A percentile compares a stretch with the other conserved stretches of the same genome.
Evolutionary conservation across 2,329 filamentous ascomycete species (phyloP).

Genomic region (Acarospora socialis): DNA sequence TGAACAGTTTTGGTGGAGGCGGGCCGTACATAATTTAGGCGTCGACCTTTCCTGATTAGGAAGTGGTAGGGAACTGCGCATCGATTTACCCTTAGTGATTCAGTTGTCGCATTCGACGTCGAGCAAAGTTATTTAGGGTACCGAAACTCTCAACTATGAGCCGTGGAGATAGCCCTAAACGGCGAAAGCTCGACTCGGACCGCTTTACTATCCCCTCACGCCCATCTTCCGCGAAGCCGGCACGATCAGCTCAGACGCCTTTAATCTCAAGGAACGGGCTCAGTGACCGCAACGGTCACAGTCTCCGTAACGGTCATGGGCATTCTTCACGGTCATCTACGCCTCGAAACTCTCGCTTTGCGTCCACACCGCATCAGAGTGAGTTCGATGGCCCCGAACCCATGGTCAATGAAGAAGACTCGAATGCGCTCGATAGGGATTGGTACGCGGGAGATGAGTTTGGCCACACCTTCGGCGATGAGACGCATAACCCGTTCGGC

Average conservation of each 20-base stretch:
- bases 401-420: constrained; percentile 51
- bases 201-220: constrained; percentile 41
- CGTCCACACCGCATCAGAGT: constrained; percentile 21
- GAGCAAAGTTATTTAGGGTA: too few relatives aligned
- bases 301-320: constrained; percentile 16
- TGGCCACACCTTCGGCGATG: constrained; percentile 75
- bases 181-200: constrained; percentile 52
- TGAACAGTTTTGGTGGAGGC: too few relatives aligned
- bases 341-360: constrained; percentile 20
- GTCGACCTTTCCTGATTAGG: neutral
- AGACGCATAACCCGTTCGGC: constrained; percentile 84
- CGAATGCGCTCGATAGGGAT: constrained; percentile 67
- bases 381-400: constrained; percentile 51
- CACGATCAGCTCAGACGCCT: constrained; percentile 25
- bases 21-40: constrained; percentile 1
- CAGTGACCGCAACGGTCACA: constrained; percentile 13
- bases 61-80: too few relatives aligned
- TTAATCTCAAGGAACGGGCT: constrained; percentile 12
- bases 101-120: too few relatives aligned
- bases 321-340: constrained; percentile 19
- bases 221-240: constrained; percentile 22
- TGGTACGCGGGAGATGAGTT: constrained; percentile 87
- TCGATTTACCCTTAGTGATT: too few relatives aligned
- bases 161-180: constrained; percentile 42
- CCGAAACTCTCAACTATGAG: constrained; percentile 19